These are phyloP conservation scores for Tolypocladium tundrense DNA, from an alignment of 2,329 filamentous ascomycete genomes.

Conservation along the genomic window DNA sequence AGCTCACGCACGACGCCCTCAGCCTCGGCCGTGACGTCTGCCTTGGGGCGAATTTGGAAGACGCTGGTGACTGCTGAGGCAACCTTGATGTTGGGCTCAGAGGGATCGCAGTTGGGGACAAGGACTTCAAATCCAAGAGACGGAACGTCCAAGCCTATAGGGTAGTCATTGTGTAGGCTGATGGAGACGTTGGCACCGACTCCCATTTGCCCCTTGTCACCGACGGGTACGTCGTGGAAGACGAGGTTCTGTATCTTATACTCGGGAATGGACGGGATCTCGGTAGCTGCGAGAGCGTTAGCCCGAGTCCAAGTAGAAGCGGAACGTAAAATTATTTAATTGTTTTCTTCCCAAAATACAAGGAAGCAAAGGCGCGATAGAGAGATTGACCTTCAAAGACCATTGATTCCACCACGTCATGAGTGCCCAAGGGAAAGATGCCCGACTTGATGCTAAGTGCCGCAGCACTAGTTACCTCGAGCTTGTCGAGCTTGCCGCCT, in stretches of 20 bases:
- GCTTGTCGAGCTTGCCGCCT: slow-evolving; percentile 59
- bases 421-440: slow-evolving; percentile 66
- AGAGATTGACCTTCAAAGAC: slow-evolving; percentile 74
- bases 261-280: slow-evolving; percentile 67
- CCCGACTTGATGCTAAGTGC: slow-evolving; percentile 69
- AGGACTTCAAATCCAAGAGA: slow-evolving; percentile 75
- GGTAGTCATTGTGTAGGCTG: slow-evolving; percentile 64
- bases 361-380: slow-evolving; percentile 51
- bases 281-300: slow-evolving; percentile 39
- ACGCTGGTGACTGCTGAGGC: slow-evolving; percentile 62
- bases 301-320: slow-evolving; percentile 11
- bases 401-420: slow-evolving; percentile 63
- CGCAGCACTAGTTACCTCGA: slow-evolving; percentile 66
- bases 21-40: slow-evolving; percentile 58
- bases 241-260: slow-evolving; percentile 76
- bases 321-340: slow-evolving; percentile 17
- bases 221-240: slow-evolving; percentile 58
- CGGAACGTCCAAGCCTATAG: slow-evolving; percentile 66
- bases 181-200: slow-evolving; percentile 75
- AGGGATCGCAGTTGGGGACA: slow-evolving; percentile 66
- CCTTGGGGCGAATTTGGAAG: slow-evolving; percentile 57
- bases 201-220: slow-evolving; percentile 41
- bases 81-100: slow-evolving; percentile 66
- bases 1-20: slow-evolving; percentile 63
- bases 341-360: slow-evolving; percentile 52